These are phyloP conservation scores for Citropsis articulata DNA, from an alignment of 345 rosid species.

Conservation along the genomic window DNA sequence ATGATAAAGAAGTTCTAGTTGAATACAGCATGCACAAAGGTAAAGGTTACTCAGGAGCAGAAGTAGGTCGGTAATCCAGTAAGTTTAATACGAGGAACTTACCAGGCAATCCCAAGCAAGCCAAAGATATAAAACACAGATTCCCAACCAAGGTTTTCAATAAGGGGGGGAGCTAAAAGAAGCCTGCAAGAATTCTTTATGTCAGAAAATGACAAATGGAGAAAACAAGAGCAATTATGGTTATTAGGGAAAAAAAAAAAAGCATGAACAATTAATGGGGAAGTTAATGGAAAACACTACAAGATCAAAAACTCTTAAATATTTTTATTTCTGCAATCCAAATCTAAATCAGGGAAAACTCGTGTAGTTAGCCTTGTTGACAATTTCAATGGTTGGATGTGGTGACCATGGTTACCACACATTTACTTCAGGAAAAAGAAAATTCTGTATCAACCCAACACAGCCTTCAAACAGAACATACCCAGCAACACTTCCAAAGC, in stretches of 20 bases:
- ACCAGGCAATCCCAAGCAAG: conserved; percentile 79
- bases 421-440: conserved; percentile 9
- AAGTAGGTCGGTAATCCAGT: neutral
- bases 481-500: conserved; percentile 93
- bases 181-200: conserved; percentile 54
- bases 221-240: conserved; percentile 1
- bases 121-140: conserved; percentile 85
- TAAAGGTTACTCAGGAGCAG: conserved; percentile 8
- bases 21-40: neutral
- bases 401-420: neutral
- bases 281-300: neutral
- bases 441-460: conserved; percentile 2
- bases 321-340: neutral
- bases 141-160: conserved; percentile 87
- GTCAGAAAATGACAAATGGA: conserved; percentile 19
- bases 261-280: neutral
- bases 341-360: neutral
- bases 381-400: neutral
- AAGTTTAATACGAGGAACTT: conserved; percentile 27
- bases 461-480: conserved; percentile 35
- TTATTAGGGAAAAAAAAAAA: neutral
- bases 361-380: neutral
- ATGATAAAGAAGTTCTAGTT: neutral
- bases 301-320: neutral
- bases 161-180: conserved; percentile 89